Evolutionary conservation across 2,329 filamentous ascomycete species (phyloP), one percentile per base, ranked within the genome.

Genomic region (Diaporthe ilicicola): DNA sequence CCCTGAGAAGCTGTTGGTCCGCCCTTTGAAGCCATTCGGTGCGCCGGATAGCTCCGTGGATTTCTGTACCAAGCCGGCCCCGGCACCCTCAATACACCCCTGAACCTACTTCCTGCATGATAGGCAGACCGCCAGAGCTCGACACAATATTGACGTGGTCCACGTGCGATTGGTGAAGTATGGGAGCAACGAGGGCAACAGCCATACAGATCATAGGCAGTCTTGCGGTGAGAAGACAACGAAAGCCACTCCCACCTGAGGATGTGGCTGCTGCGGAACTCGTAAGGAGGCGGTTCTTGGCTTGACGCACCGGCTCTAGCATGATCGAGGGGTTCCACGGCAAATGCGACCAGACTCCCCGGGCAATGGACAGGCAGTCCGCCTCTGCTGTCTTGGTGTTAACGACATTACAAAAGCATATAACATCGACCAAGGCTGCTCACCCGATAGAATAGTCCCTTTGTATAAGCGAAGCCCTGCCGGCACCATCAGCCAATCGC

Each of bases 61-160:
- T n/a, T 22, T n/a, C n/a, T 13, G 17, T 4, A 48, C 53, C 44
- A 39, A 59, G 39, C 66, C 42, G 53, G 66, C 32, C 50, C 44
- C 66, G 66, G 42, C 46, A 50, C 54, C 54, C 19, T 59, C 66
- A 37, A 59, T 68, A 53, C 66, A 68, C 50, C 53, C 29, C 55
- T 37, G 42, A 22, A 51, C 3, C 15, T 59, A 24, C 46, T 42
- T 24, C 32, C 48, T 66, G 62, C 62, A 66, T 68, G 66, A 42
- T 68, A 68, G 53, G 19, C 66, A 68, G 66, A 68, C 66, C 66
- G 66, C 66, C 10, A 68, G 32, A 51, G 39, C 66, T 51, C 53
- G 44, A 68, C 42, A 61, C 24, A 39, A 34, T n/a, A 29, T 51
- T 22, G 32, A 50, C 19, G 32, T 8, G 46, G 13, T 50, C 24